Evolutionary conservation across 1,139 yeast genomes (phyloP).

Genomic region (Yamadazyma diddensiae): DNA sequence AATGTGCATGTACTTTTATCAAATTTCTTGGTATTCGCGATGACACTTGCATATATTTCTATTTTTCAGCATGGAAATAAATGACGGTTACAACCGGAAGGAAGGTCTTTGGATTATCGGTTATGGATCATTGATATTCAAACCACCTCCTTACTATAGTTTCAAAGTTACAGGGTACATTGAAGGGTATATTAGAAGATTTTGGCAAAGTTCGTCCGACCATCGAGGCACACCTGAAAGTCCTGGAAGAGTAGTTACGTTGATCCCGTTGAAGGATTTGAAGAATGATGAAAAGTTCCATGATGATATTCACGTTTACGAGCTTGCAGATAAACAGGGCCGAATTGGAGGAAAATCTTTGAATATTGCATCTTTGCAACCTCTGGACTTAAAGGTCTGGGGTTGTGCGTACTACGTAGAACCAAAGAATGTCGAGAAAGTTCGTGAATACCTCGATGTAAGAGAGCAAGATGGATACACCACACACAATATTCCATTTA

Average conservation of each 20-base stretch:
- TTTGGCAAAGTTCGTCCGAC: conserved; percentile 90
- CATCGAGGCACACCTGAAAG: conserved; percentile 83
- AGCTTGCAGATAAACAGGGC: conserved; percentile 18
- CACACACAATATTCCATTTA: conserved; percentile 65
- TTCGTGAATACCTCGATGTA: conserved; percentile 66
- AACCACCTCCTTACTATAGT: conserved; percentile 76
- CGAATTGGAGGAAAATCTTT: conserved; percentile 9
- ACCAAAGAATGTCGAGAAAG: conserved; percentile 57
- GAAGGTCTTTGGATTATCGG: conserved; percentile 77
- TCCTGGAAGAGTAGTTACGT: conserved; percentile 88
- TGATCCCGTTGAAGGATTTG: conserved; percentile 59
- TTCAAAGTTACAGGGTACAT: conserved; percentile 70
- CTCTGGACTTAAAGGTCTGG: conserved; percentile 59
- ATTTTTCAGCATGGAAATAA: too few relatives aligned
- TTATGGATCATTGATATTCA: conserved; percentile 86
- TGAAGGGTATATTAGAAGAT: conserved; percentile 73
- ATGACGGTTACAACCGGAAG: too few relatives aligned
- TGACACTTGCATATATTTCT: too few relatives aligned
- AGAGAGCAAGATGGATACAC: conserved; percentile 91
- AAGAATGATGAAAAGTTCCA: conserved; percentile 36
- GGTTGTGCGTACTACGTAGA: conserved; percentile 85
- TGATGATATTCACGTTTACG: conserved; percentile 44
- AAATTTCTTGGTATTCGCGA: too few relatives aligned
- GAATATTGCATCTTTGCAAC: too few relatives aligned
- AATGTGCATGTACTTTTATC: too few relatives aligned